phyloP scores from a whole-genome alignment of 179 eudicot genomes.

The Amaranthus tricolor region DNA sequence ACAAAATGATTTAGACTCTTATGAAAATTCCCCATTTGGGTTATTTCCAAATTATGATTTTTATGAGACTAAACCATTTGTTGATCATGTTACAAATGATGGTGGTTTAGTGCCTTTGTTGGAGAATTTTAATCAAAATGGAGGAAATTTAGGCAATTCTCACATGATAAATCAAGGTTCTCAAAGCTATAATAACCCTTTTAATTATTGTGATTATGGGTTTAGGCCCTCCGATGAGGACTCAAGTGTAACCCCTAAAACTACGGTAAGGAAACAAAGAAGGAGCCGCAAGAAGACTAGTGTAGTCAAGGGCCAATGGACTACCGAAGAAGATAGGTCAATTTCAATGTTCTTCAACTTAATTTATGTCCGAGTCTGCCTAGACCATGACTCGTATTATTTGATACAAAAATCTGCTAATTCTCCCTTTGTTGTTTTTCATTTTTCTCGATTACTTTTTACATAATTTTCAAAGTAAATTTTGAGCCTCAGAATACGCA shows the following conservation, averaged over 20 bases:
- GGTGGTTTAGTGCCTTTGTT: conserved; percentile 18
- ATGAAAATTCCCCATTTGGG: conserved; percentile 34
- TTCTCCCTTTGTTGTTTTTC: too few relatives aligned
- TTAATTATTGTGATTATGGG: conserved; percentile 27
- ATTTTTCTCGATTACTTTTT: not conserved
- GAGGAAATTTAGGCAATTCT: conserved; percentile 19
- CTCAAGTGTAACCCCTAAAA: conserved; percentile 46
- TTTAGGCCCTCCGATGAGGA: conserved; percentile 53
- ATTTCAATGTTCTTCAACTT: not conserved
- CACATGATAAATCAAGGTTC: conserved; percentile 16
- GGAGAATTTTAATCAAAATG: conserved; percentile 28
- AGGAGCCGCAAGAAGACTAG: conserved; percentile 39
- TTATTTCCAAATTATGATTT: conserved; percentile 30
- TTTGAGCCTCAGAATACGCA: too few relatives aligned
- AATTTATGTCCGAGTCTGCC: not conserved
- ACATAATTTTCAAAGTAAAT: too few relatives aligned
- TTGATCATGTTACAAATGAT: conserved; percentile 21
- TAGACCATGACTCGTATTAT: too few relatives aligned
- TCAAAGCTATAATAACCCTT: conserved; percentile 2
- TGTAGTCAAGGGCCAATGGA: conserved; percentile 69
- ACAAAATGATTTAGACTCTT: conserved; percentile 31
- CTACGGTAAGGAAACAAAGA: conserved; percentile 23
- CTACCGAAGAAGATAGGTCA: conserved; percentile 66
- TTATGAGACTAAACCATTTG: conserved; percentile 42
- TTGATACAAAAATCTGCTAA: too few relatives aligned